These are phyloP conservation scores for Lolium rigidum DNA, from an alignment of 176 grass and related monocot species.

Conservation along the genomic window DNA sequence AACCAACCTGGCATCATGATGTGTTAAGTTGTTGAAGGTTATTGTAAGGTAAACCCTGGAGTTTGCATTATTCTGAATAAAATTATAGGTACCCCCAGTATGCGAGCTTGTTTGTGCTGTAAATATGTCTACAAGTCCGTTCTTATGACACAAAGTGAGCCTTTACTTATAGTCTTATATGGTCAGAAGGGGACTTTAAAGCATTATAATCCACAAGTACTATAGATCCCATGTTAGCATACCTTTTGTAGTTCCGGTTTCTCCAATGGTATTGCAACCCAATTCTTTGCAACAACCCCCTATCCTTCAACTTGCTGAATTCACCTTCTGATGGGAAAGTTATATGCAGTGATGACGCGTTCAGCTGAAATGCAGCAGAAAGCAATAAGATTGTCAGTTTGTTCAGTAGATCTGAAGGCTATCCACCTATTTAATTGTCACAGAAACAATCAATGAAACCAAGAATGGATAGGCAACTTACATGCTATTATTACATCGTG, in stretches of 20 bases:
- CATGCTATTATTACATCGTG: constrained; percentile 8
- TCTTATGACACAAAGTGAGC: constrained; percentile 4
- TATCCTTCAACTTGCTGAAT: constrained; percentile 78
- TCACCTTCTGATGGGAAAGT: constrained; percentile 97
- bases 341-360: constrained; percentile 85
- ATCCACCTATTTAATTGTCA: constrained; percentile 8
- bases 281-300: constrained; percentile 76
- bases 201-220: constrained; percentile 11
- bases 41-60: constrained; percentile 16
- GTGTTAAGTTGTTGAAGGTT: constrained; percentile 24
- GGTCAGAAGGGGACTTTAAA: constrained; percentile 22
- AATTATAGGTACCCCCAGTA: background rate
- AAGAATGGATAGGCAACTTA: background rate
- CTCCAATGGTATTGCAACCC: constrained; percentile 97
- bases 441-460: constrained; percentile 1
- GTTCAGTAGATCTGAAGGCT: constrained; percentile 11
- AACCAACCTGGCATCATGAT: background rate
- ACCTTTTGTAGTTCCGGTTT: constrained; percentile 95
- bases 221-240: constrained; percentile 35
- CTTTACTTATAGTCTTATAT: constrained; percentile 28
- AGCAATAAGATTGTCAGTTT: constrained; percentile 26
- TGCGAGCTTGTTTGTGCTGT: constrained; percentile 28
- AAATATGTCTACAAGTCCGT: constrained; percentile 13
- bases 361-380: constrained; percentile 65
- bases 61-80: background rate